These are phyloP conservation scores for Zymoseptoria brevis DNA, from an alignment of 2,329 filamentous ascomycete genomes.

Conservation along the genomic window DNA sequence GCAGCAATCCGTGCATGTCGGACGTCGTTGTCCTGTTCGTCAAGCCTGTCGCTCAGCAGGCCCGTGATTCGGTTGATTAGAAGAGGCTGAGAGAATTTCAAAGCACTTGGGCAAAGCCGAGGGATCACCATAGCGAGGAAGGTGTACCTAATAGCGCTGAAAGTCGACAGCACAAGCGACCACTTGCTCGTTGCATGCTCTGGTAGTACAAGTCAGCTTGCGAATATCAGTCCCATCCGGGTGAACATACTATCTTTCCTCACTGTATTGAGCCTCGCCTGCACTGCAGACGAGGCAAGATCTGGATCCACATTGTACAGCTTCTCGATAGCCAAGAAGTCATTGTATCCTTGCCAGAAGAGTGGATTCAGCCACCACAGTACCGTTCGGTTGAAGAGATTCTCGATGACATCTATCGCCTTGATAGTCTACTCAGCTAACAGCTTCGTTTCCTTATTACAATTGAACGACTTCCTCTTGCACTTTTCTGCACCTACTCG, in stretches of 20 bases:
- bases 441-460: no score
- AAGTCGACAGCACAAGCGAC: conserved; percentile 3
- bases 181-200: conserved; percentile 1
- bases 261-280: conserved; percentile 4
- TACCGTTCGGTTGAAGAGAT: conserved; percentile 23
- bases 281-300: conserved; percentile 8
- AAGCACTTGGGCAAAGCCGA: conserved; percentile 11
- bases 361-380: conserved; percentile 34
- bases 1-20: conserved; percentile 11
- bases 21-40: conserved; percentile 2
- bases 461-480: no score
- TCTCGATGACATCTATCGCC: no score
- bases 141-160: conserved; percentile 1
- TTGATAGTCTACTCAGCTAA: no score
- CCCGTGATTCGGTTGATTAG: conserved; percentile 10
- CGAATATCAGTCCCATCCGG: neutral
- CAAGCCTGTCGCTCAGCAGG: conserved; percentile 6
- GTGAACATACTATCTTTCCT: conserved; percentile 5
- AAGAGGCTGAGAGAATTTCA: conserved; percentile 14
- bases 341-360: conserved; percentile 24
- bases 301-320: conserved; percentile 17
- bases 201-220: neutral
- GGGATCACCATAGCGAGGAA: conserved; percentile 7
- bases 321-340: conserved; percentile 17
- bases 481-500: no score